Conservation (phyloP, 306 rosid genomes). For the Alnus glutinosa region DNA sequence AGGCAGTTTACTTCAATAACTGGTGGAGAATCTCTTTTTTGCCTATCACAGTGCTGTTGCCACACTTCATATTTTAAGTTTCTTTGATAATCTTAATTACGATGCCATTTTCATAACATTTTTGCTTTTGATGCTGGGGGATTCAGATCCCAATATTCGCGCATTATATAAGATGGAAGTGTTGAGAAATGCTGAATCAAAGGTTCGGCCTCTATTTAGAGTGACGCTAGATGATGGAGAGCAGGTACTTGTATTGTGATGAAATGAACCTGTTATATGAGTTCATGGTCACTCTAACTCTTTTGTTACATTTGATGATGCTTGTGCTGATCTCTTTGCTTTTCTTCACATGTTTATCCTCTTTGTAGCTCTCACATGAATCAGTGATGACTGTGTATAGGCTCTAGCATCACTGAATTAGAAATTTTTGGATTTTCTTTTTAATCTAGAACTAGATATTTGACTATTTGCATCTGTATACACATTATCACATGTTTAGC, state of each 20-base stretch:
- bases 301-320: constrained; percentile 13
- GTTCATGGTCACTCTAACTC: not conserved
- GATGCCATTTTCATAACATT: constrained; percentile 9
- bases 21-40: constrained; percentile 46
- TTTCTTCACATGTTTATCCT: constrained; percentile 9
- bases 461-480: not conserved
- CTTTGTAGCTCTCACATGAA: not conserved
- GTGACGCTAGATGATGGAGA: constrained; percentile 80
- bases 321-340: constrained; percentile 14
- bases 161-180: constrained; percentile 88
- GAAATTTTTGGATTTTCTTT: not conserved
- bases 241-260: constrained; percentile 63
- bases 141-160: constrained; percentile 57
- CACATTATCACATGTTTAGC: not conserved
- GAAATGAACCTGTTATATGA: not conserved
- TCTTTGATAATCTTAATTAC: constrained; percentile 18
- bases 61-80: constrained; percentile 6
- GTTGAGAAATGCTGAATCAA: constrained; percentile 79
- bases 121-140: constrained; percentile 24
- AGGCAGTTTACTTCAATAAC: constrained; percentile 80
- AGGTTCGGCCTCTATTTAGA: constrained; percentile 76
- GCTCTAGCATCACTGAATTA: not conserved
- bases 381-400: not conserved
- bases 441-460: not conserved
- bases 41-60: not conserved